Evolutionary conservation across 805 yeast species (phyloP).

Genomic region (Starmerella cellae): DNA sequence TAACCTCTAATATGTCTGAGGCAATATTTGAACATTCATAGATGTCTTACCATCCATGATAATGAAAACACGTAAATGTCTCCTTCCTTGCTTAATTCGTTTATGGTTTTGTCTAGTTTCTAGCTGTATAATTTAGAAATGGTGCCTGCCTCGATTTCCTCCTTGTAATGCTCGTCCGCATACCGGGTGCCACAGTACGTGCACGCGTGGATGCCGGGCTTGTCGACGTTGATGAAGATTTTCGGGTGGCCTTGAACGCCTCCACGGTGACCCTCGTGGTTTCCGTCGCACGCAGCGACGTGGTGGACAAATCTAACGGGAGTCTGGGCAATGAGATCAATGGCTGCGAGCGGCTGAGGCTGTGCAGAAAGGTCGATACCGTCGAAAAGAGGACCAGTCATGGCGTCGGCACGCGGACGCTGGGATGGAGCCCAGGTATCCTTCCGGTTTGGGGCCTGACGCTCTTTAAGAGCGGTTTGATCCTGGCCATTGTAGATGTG

Average conservation of each 20-base stretch:
- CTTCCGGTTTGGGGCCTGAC: conserved; percentile 68
- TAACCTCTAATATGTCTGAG: no score
- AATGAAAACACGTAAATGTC: background rate
- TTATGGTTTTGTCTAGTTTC: background rate
- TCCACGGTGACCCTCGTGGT: conserved; percentile 33
- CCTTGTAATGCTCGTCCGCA: conserved; percentile 22
- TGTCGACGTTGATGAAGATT: conserved; percentile 66
- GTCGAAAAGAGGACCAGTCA: conserved; percentile 52
- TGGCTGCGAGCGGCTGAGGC: conserved; percentile 74
- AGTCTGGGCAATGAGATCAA: conserved; percentile 62
- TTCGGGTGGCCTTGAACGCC: conserved; percentile 73
- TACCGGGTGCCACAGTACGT: conserved; percentile 46
- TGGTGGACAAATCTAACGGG: conserved; percentile 55
- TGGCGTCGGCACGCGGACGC: conserved; percentile 43
- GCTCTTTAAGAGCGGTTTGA: conserved; percentile 19
- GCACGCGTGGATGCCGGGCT: conserved; percentile 57
- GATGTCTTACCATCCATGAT: background rate
- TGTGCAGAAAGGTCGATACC: conserved; percentile 55
- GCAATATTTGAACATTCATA: no score
- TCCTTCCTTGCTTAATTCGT: background rate
- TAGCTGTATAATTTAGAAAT: conserved; percentile 12
- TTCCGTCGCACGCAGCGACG: conserved; percentile 73
- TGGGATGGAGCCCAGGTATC: conserved; percentile 63
- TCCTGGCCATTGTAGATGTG: conserved; percentile 18
- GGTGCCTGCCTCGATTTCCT: conserved; percentile 19